phyloP scores from a whole-genome alignment of 2,329 filamentous ascomycete species.

The Alternaria alternata region DNA sequence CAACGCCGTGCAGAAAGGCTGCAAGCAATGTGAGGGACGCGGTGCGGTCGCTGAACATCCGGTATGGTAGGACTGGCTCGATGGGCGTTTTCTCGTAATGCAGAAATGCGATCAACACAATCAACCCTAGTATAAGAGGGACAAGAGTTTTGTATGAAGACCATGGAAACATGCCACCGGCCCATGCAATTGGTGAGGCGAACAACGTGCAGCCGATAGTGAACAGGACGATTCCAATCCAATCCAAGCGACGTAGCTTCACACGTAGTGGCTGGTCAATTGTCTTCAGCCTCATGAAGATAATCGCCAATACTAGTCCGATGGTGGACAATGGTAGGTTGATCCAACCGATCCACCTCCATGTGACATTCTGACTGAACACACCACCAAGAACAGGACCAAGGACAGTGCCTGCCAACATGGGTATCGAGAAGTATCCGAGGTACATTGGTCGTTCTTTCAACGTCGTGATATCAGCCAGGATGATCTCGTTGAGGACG shows the following conservation, averaged over 20 bases:
- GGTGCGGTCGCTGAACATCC: constrained; percentile 57
- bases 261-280: constrained; percentile 52
- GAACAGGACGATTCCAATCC: constrained; percentile 58
- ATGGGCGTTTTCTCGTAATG: constrained; percentile 60
- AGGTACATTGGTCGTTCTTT: constrained; percentile 56
- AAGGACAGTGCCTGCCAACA: constrained; percentile 59
- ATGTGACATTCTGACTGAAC: constrained; percentile 52
- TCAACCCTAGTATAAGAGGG: constrained; percentile 64
- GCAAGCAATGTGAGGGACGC: constrained; percentile 59
- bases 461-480: constrained; percentile 64
- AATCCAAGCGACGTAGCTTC: constrained; percentile 57
- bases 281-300: constrained; percentile 61
- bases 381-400: constrained; percentile 61
- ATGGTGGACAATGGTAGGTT: constrained; percentile 54
- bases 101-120: constrained; percentile 60
- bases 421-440: constrained; percentile 58
- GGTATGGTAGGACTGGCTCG: constrained; percentile 59
- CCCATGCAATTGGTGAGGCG: constrained; percentile 60
- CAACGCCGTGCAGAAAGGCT: constrained; percentile 64
- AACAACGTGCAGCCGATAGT: constrained; percentile 55
- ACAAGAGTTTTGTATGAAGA: constrained; percentile 66
- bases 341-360: constrained; percentile 58
- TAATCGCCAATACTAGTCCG: constrained; percentile 54
- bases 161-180: constrained; percentile 61
- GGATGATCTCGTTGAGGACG: constrained; percentile 58